Evolutionary conservation across 257 asterid species (phyloP).

Genomic region (Solanum raphanifolium): DNA sequence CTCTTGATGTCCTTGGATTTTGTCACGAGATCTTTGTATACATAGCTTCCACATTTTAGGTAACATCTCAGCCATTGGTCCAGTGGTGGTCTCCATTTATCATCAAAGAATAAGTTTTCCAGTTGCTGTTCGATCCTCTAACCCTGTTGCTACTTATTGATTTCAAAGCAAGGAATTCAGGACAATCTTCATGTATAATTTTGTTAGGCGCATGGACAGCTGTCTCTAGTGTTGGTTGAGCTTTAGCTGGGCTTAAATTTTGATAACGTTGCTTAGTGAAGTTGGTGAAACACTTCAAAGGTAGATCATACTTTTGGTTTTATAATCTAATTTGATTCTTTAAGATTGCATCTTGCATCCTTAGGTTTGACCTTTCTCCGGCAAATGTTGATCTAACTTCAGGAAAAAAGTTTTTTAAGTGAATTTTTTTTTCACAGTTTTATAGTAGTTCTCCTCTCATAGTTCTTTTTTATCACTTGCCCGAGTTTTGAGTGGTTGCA

Average conservation of each 20-base stretch:
- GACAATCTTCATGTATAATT: background rate
- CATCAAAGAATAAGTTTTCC: background rate
- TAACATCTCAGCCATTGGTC: background rate
- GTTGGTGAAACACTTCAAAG: background rate
- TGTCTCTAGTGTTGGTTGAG: background rate
- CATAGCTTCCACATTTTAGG: background rate
- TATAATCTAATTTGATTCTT: background rate
- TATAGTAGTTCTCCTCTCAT: background rate
- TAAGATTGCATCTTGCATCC: background rate
- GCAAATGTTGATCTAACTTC: background rate
- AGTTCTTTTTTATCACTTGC: background rate
- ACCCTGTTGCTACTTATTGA: background rate
- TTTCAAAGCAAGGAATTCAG: background rate
- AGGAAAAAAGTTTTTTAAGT: background rate
- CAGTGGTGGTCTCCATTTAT: background rate
- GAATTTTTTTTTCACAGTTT: background rate
- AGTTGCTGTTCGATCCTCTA: background rate
- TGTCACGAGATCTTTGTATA: background rate
- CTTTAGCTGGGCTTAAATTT: background rate
- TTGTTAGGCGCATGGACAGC: background rate
- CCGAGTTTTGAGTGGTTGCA: background rate
- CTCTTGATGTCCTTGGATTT: background rate
- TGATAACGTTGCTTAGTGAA: background rate
- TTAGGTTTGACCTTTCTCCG: background rate
- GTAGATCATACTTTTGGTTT: background rate